Base-by-base conservation (phyloP, 2,329 filamentous ascomycete genomes). In the Pseudopithomyces chartarum region DNA sequence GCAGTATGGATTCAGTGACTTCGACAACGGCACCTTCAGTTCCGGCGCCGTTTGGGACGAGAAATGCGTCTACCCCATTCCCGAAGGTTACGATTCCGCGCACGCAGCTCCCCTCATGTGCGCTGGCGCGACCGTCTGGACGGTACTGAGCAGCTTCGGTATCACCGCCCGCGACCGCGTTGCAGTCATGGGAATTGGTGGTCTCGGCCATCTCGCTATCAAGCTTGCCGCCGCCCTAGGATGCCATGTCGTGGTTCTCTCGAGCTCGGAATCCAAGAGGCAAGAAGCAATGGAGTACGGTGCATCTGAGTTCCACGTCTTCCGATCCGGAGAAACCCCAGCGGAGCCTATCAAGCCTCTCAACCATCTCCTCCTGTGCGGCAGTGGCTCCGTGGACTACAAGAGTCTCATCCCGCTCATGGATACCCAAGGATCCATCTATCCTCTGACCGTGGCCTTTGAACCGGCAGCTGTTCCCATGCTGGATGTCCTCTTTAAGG, bases 91-190 rank as follows among this genome's bases (percentile, higher is more conserved):
- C 20, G 34, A 50, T 1, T 39, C 33, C 19, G 36, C 19, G 1
- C 13, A 50, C 26, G 47, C 47, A 7, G 47, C 34, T n/a, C 47
- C 47, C 12, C 47, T 50, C 12, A 50, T 50, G 47, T 50, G 47
- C 33, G 47, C 47, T n/a, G 47, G 47, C 8, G 47, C 36, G 26
- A 50, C 34, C 2, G 34, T 50, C 15, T 39, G 19, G 19, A 23
- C 36, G 2, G 15, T 39, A 6, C 34, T 40, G 23, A 38, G 34
- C 19, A n/a, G 11, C 11, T 26, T n/a, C 23, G 20, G 33, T 3
- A 15, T 50, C 6, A n/a, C 34, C n/a, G 19, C 36, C 20, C 19
- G 36, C n/a, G 34, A 39, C 19, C 33, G 33, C 20, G 47, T 50
- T 32, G 47, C 20, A 5, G 11, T 50, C 33, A 29, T 50, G 33